Percentiles rank a stretch among this genome's conserved stretches.
Evolutionary conservation across 2,329 filamentous ascomycete genomes (phyloP).

Genomic region (Fusarium liriodendri): DNA sequence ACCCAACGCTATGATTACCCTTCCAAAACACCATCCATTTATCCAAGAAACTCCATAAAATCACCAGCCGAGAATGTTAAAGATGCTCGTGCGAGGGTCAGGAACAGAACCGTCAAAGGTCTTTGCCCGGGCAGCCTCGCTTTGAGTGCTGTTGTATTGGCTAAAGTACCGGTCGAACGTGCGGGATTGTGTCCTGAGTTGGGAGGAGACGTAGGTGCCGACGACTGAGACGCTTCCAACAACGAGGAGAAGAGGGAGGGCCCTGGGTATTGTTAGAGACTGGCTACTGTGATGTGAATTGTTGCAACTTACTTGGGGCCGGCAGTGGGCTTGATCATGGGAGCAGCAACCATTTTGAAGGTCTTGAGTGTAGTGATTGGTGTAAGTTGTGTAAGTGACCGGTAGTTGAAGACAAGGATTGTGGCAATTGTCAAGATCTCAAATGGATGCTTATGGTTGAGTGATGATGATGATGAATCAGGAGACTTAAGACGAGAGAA

Average conservation of each 20-base stretch:
- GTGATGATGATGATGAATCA: slow-evolving; percentile 23
- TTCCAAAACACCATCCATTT: slow-evolving; percentile 4
- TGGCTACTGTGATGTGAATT: neutral
- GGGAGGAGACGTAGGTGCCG: slow-evolving; percentile 28
- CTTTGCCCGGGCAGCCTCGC: slow-evolving; percentile 34
- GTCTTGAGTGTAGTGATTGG: slow-evolving; percentile 13
- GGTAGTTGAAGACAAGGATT: slow-evolving; percentile 9
- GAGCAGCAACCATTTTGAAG: slow-evolving; percentile 34
- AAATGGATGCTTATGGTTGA: slow-evolving; percentile 19
- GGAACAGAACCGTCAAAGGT: slow-evolving; percentile 37
- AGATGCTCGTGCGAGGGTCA: slow-evolving; percentile 40
- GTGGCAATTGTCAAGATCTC: slow-evolving; percentile 21
- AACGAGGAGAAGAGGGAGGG: slow-evolving; percentile 36
- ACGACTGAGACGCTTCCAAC: slow-evolving; percentile 38
- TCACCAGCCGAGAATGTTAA: slow-evolving; percentile 41
- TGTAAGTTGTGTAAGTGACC: slow-evolving; percentile 25
- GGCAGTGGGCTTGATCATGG: slow-evolving; percentile 34
- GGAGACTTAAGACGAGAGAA: neutral
- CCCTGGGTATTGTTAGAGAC: slow-evolving; percentile 24
- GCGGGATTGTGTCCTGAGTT: slow-evolving; percentile 34
- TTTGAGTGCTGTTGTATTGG: slow-evolving; percentile 39
- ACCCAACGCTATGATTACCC: slow-evolving; percentile 5
- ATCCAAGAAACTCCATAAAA: neutral
- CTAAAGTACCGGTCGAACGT: slow-evolving; percentile 41
- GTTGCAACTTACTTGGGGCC: slow-evolving; percentile 31